Conservation (phyloP, 352 stramenopile genomes). For the Pythium phragmiticola region DNA sequence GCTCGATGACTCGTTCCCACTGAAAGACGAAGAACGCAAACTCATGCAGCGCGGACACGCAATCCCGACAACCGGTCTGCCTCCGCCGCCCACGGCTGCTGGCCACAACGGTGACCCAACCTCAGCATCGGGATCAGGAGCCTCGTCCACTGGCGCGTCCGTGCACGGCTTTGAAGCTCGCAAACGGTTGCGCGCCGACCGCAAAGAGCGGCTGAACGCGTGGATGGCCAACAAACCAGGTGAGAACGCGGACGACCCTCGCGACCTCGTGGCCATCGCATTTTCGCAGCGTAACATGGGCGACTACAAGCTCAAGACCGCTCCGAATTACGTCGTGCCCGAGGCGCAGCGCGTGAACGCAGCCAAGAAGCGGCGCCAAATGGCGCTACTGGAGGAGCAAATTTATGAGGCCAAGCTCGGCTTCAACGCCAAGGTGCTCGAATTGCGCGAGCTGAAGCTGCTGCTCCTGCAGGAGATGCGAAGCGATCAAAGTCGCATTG, state of each 20-base stretch:
- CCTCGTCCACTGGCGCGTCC: conserved; percentile 19
- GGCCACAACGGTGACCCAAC: conserved; percentile 12
- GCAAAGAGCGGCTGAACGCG: conserved; percentile 59
- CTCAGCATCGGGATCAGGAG: neutral
- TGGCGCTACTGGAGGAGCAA: conserved; percentile 79
- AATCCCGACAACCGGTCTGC: neutral
- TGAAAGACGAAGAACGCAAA: conserved; percentile 61
- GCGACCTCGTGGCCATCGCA: conserved; percentile 89
- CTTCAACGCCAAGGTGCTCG: conserved; percentile 91
- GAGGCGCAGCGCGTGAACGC: conserved; percentile 89
- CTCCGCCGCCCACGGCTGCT: conserved; percentile 6
- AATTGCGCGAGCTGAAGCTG: conserved; percentile 88
- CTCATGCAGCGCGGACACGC: conserved; percentile 29
- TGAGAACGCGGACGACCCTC: conserved; percentile 88
- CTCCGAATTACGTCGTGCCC: conserved; percentile 85
- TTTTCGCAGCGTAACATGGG: conserved; percentile 88
- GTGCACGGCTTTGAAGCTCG: conserved; percentile 82
- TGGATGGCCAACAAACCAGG: conserved; percentile 77
- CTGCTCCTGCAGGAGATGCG: conserved; percentile 74
- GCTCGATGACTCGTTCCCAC: conserved; percentile 48
- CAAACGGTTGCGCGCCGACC: conserved; percentile 70
- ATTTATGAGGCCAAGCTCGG: conserved; percentile 76
- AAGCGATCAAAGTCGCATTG: conserved; percentile 50
- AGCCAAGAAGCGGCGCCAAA: conserved; percentile 86
- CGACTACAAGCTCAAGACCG: conserved; percentile 92